Evolutionary conservation across 1,284 basidiomycete species (phyloP), one percentile per base, ranked within the genome.

Genomic region (Austroboletus niveus): DNA sequence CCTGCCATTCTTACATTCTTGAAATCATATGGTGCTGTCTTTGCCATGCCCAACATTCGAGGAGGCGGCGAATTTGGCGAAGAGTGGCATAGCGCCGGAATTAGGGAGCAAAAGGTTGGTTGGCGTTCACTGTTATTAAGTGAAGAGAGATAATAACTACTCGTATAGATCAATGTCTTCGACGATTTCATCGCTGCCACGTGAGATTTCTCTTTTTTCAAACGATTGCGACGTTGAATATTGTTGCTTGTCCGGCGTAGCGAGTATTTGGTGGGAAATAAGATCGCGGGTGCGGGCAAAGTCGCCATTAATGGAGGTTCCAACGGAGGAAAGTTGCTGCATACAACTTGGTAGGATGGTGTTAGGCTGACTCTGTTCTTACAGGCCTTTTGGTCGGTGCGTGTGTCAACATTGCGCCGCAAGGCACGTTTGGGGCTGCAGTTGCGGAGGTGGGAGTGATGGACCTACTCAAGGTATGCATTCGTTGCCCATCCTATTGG

Each of bases 11-110:
- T 94, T 58, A 91, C 89, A 0, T 89, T 89, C 71, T 71, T 91
- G 53, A 80, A 89, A 60, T 77, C 77, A 47, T 94, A 90, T 64
- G 81, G 86, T 15, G 87, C 81, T 9, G 72, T 92, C 14, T 74
- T 87, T n/a, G 92, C 87, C 3, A 77, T 88, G 17, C 82, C 86
- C 4, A 89, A 84, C 57, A 87, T 90, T 59, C 74, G 92, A 47
- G 92, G 92, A n/a, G 92, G 92, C 8, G 80, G 80, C 3, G 92
- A 94, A 66, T 92, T 90, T 57, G 92, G 92, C 12, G 87, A 92
- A 63, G 80, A 84, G 15, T 92, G 89, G 89, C 88, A 92, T 63
- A 62, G 78, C 36, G 87, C 78, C n/a, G 89, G 87, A 2, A 84
- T 75, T 27, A 75, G 74, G 53, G 87, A 89, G 54, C 76, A 77